phyloP scores from a whole-genome alignment of 352 stramenopile genomes.

The Hyaloperonospora brassicae region DNA sequence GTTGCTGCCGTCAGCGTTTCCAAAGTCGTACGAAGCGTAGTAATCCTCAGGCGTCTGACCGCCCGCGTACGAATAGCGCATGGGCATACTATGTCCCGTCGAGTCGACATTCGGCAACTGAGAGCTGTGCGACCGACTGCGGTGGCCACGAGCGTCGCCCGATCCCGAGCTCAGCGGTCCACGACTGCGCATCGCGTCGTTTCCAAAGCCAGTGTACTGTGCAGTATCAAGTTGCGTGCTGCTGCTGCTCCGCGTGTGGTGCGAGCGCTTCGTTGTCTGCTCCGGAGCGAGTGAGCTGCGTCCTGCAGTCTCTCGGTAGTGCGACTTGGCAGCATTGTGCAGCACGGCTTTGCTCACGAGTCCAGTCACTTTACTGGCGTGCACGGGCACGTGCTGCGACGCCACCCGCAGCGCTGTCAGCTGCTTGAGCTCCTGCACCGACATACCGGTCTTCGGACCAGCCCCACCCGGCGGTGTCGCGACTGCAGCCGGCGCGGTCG shows the following conservation, averaged over 20 bases:
- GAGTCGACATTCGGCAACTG: constrained; percentile 34
- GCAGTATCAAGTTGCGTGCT: constrained; percentile 22
- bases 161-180: constrained; percentile 18
- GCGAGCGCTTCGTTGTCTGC: constrained; percentile 39
- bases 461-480: constrained; percentile 37
- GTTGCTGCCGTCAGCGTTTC: constrained; percentile 19
- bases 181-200: constrained; percentile 24
- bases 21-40: constrained; percentile 38
- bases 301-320: constrained; percentile 58
- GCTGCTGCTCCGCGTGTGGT: constrained; percentile 27
- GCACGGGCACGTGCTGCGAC: constrained; percentile 52
- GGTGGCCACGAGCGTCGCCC: constrained; percentile 37
- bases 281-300: constrained; percentile 48
- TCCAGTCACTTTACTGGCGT: constrained; percentile 58
- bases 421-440: constrained; percentile 82
- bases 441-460: constrained; percentile 75
- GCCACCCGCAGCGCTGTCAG: constrained; percentile 70
- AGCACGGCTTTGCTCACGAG: constrained; percentile 73
- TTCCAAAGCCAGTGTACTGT: constrained; percentile 26
- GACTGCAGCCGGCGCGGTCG: constrained; percentile 13
- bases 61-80: constrained; percentile 60
- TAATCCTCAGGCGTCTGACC: constrained; percentile 50
- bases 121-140: constrained; percentile 47
- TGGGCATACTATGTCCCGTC: constrained; percentile 28
- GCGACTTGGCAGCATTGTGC: constrained; percentile 64